Evolutionary conservation across 192 early-diverging fungal species (phyloP), one percentile per base, ranked within the genome.

Genomic region (Bifiguratus adelaidae): DNA sequence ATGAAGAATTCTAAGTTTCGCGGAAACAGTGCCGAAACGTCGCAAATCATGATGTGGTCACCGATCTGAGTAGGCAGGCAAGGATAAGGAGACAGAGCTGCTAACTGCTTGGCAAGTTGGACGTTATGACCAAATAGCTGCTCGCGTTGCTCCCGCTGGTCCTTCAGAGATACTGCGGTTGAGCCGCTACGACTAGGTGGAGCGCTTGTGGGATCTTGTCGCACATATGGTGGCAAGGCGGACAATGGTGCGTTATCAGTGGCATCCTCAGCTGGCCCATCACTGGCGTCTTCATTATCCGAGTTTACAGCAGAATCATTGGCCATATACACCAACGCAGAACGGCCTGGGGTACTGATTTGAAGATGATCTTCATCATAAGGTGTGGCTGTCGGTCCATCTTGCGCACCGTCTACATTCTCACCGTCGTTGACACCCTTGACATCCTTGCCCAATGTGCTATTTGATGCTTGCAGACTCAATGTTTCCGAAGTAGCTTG

Each of bases 1-100:
- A 86, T 50, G 47, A 86, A 71, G 58, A 76, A 80, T 11, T 76
- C 61, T n/a, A 83, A 60, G 57, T 83, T 84, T 33, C 53, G 44
- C 1, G 79, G 81, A 55, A 85, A 86, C 36, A 63, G 59, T 29
- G 15, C 30, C 35, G 69, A 70, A 9, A 79, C 70, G 20, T 71
- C 65, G 52, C 82, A 83, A 26, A 81, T 61, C 3, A 85, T 56
- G 2, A 85, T 28, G 35, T 85, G 82, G 26, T 70, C 71, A n/a
- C 52, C 9, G 11, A 83, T 53, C 42, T 65, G 56, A 32, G 50
- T 58, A 0, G 61, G 53, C 1, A 61, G 9, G 1, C 48, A 49
- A 1, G 47, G 32, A 8, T 28, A 34, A 15, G 47, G 30, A 27
- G 47, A 49, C 30, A 34, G 47, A 16, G 13, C 15, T 28, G 47